Evolutionary conservation across 306 rosid genomes (phyloP).

Genomic region (Acacia crassicarpa): DNA sequence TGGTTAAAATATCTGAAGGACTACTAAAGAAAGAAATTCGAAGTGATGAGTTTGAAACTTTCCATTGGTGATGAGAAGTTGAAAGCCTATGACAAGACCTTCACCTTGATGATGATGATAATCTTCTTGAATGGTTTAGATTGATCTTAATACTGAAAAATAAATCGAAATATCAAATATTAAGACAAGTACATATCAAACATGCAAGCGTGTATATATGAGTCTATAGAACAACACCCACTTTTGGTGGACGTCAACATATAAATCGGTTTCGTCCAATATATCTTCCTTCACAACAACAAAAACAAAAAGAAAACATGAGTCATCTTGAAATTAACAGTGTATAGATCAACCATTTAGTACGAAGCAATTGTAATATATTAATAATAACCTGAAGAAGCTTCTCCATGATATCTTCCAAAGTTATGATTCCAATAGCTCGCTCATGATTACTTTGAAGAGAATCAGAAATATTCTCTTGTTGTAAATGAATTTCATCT

Average conservation of each 20-base stretch:
- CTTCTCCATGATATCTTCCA: constrained; percentile 87
- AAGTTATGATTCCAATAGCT: constrained; percentile 68
- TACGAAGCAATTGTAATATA: background rate
- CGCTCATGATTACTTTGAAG: constrained; percentile 35
- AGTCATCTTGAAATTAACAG: constrained; percentile 5
- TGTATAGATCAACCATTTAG: background rate
- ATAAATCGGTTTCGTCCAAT: constrained; percentile 77
- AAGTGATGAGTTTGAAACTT: constrained; percentile 46
- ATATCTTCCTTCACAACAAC: constrained; percentile 59
- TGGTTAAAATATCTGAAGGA: constrained; percentile 43
- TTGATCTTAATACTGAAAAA: constrained; percentile 59
- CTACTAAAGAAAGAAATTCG: constrained; percentile 37
- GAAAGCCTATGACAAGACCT: constrained; percentile 31
- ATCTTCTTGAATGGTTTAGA: constrained; percentile 54
- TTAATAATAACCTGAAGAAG: constrained; percentile 53
- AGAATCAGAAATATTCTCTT: background rate
- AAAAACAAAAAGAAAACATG: background rate
- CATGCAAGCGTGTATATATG: background rate
- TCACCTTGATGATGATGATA: constrained; percentile 40
- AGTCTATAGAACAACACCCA: constrained; percentile 29
- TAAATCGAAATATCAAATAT: background rate
- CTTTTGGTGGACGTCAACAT: constrained; percentile 77
- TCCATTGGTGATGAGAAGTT: constrained; percentile 40
- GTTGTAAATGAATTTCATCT: background rate
- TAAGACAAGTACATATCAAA: background rate